A percentile compares a stretch with the other conserved stretches of the same genome.
phyloP scores from a whole-genome alignment of 176 grass and related monocot species.

The Aegilops sharonensis region DNA sequence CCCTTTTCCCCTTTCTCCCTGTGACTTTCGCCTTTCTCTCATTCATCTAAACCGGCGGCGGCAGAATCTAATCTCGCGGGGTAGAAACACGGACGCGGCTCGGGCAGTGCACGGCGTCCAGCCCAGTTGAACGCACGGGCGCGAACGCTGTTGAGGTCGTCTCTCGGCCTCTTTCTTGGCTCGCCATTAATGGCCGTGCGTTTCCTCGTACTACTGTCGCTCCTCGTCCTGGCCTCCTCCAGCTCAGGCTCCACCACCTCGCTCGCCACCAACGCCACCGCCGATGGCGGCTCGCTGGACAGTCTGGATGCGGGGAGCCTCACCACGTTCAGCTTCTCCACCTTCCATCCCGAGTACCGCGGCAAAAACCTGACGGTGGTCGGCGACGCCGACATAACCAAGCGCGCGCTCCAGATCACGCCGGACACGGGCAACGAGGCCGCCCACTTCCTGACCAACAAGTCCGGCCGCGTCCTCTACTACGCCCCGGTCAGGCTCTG shows the following conservation, averaged over 20 bases:
- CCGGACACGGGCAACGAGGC: constrained; percentile 45
- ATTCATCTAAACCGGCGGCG: background rate
- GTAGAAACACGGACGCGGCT: constrained; percentile 4
- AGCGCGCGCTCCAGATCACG: constrained; percentile 79
- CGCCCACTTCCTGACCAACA: constrained; percentile 41
- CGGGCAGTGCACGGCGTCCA: background rate
- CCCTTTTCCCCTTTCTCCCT: background rate
- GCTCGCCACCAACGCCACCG: constrained; percentile 41
- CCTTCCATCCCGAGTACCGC: background rate
- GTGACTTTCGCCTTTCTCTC: background rate
- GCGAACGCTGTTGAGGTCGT: background rate
- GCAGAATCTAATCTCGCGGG: constrained; percentile 17
- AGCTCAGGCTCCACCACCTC: constrained; percentile 2
- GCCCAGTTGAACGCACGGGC: background rate
- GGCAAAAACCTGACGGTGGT: constrained; percentile 38
- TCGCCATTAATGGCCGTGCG: constrained; percentile 33
- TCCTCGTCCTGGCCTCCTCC: background rate
- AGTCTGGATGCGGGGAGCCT: too few relatives aligned
- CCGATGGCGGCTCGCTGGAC: background rate
- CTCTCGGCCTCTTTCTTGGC: background rate
- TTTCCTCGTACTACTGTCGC: constrained; percentile 44
- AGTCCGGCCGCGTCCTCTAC: constrained; percentile 68
- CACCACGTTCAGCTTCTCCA: constrained; percentile 41
- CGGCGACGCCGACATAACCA: constrained; percentile 33
- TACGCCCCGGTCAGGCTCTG: constrained; percentile 47